Percentiles rank a stretch among this genome's conserved stretches.
These are phyloP conservation scores for Syzygium grande DNA, from an alignment of 345 rosid species.

Conservation along the genomic window DNA sequence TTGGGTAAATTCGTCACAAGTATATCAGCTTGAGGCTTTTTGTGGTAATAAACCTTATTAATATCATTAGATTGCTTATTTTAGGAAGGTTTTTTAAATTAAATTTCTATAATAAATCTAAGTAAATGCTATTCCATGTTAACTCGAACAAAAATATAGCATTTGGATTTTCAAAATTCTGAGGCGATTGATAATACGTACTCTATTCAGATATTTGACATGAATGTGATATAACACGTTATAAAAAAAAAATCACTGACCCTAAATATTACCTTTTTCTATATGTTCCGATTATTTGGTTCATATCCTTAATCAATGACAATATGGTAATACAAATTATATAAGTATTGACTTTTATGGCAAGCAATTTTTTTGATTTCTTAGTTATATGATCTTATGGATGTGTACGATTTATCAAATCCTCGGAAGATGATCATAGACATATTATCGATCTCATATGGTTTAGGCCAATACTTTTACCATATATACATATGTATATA, in stretches of 20 bases:
- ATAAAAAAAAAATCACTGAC: not conserved
- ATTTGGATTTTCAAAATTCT: not conserved
- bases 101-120: not conserved
- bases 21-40: no score
- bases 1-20: no score
- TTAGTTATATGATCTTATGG: not conserved
- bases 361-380: not conserved
- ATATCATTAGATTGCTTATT: not conserved
- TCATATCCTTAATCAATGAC: not conserved
- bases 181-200: not conserved
- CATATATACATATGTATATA: not conserved
- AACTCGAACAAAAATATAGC: not conserved
- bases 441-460: no score
- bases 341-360: not conserved
- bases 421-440: no score
- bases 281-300: not conserved
- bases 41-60: no score
- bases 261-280: not conserved
- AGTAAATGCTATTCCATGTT: not conserved
- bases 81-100: not conserved
- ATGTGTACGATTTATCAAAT: no score
- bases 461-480: no score
- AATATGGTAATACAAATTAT: not conserved
- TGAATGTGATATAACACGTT: not conserved
- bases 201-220: not conserved